Evolutionary conservation across 2,329 filamentous ascomycete genomes (phyloP), one percentile per base, ranked within the genome.

Genomic region (Hymenoscyphus scutula): DNA sequence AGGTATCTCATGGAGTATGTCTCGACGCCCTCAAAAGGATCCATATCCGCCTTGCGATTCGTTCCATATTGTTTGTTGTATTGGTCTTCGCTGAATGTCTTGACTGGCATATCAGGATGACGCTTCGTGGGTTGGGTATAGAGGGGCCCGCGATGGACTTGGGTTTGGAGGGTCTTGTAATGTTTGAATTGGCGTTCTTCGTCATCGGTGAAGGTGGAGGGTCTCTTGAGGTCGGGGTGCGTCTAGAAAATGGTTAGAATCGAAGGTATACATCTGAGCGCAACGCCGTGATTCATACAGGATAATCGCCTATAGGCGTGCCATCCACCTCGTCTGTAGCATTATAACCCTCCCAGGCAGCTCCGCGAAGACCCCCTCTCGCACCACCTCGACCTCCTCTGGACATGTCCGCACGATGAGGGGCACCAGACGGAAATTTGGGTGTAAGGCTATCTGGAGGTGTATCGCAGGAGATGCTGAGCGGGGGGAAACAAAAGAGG

Each of bases 21-120:
- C 45, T 82, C 82, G 74, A 86, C 86, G 61, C 83, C 83, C 53
- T 81, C 79, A 69, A 88, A 88, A 1, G 85, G 83, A 71, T 88
- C 83, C 69, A 86, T 83, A 23, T 80, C 79, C 2, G 75, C 76
- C 63, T 77, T 70, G 2, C 65, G 64, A 51, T 71, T 67, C 34
- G 55, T 64, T 6, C 69, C 70, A 61, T 71, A 74, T 62, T 71
- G 72, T 7, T 65, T 62, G 48, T 67, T 81, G 71, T 65, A 74
- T 72, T 66, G 75, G 64, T 65, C 74, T 74, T 67, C 77, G 73
- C 67, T 79, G 77, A 71, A 82, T 76, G 62, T 79, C 74, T 61
- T 76, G 63, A 54, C 74, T 64, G 54, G 75, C 63, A 64, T 76
- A 63, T 77, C 80, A 1, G 63, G 56, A 59, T 72, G 67, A 37